phyloP scores from a whole-genome alignment of 768 basidiomycete genomes.

The Mycena crocata region DNA sequence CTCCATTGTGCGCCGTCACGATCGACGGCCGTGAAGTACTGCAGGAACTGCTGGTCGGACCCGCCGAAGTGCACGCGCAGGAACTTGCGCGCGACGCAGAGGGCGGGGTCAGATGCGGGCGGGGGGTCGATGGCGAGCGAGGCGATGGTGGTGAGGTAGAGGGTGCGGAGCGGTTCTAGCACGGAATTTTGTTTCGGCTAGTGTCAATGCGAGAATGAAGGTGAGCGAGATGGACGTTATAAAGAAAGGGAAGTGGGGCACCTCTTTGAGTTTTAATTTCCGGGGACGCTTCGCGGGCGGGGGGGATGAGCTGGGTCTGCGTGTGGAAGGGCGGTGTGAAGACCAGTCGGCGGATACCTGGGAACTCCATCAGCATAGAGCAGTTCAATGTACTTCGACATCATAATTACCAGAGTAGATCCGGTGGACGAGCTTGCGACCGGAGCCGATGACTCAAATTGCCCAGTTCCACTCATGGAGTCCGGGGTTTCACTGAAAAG shows the following conservation, averaged over 20 bases:
- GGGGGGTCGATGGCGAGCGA: not conserved
- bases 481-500: too few relatives aligned
- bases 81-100: constrained; percentile 21
- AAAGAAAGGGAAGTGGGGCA: too few relatives aligned
- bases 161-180: too few relatives aligned
- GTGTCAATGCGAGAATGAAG: not conserved
- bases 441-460: not conserved
- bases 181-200: not conserved
- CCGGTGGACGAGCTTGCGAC: too few relatives aligned
- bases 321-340: too few relatives aligned
- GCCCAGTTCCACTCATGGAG: not conserved
- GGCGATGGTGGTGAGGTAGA: constrained; percentile 2
- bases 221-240: not conserved
- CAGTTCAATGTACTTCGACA: too few relatives aligned
- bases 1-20: not conserved
- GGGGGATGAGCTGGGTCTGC: too few relatives aligned
- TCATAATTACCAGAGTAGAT: too few relatives aligned
- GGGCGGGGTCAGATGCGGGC: not conserved
- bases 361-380: too few relatives aligned
- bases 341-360: too few relatives aligned
- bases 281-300: too few relatives aligned
- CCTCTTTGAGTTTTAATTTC: too few relatives aligned
- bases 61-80: constrained; percentile 1
- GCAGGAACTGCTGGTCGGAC: not conserved
- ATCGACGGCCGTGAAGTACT: not conserved